Base-by-base conservation (phyloP, 495 filamentous ascomycete species). In the Xylaria curta region DNA sequence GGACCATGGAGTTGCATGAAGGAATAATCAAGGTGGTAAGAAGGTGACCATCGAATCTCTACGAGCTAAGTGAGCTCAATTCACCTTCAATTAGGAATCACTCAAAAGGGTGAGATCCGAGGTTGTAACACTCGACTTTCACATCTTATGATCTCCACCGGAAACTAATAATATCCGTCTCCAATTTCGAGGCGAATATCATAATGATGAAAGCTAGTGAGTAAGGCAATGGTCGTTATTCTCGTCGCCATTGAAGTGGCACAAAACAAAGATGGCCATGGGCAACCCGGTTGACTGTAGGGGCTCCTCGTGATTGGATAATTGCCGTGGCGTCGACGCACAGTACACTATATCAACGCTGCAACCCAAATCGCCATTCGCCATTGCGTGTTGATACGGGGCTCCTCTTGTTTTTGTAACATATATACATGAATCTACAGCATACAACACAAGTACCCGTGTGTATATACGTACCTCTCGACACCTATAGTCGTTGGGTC, bases 1-100 rank as follows among this genome's bases (percentile, higher is more conserved):
- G 40, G 69, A 70, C 44, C 56, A 49, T 54, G 8, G 2, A 38
- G 59, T 56, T 54, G 59, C 49, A 56, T 64, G n/a, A 42, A 17
- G 19, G 44, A 21, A 28, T 21, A n/a, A 17, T 60, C 24, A 60
- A 54, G n/a, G 53, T 59, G 33, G 38, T 44, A 68, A 38, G 51
- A 46, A 60, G 19, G n/a, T 26, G 31, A 28, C 46, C 10, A 64
- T 59, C 31, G 28, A 56, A 24, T 44, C 28, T 19, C 8, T 42
- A 31, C 31, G 19, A 38, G 10, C 7, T 56, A 19, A n/a, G 49
- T 40, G 24, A 24, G 4, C 15, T 36, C n/a, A 28, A 44, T 49
- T 15, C 7, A 28, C 15, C 47, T 19, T 19, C 13, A 4, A 44
- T 54, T 47, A 47, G 47, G 10, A 38, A 66, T 19, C 38, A 21